Percentiles rank a stretch among this genome's conserved stretches.
Conservation (phyloP, 176 grass and related monocot genomes). For the Triticum urartu region DNA sequence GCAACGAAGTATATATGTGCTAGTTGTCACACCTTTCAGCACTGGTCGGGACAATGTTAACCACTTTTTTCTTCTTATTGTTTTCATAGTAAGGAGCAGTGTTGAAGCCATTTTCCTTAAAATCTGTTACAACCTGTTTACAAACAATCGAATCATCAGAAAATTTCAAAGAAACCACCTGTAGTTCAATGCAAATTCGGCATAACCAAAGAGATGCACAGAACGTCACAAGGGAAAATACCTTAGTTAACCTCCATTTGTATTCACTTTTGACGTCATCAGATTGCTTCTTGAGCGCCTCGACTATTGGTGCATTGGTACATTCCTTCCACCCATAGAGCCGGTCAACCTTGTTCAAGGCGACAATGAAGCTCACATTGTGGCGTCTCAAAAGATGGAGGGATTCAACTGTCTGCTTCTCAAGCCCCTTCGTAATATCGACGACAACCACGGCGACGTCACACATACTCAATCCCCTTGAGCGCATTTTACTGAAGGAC, state of each 20-base stretch:
- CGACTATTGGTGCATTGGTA: conserved; percentile 50
- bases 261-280: conserved; percentile 57
- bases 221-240: conserved; percentile 15
- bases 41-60: conserved; percentile 5
- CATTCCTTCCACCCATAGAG: conserved; percentile 67
- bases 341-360: conserved; percentile 73
- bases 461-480: conserved; percentile 65
- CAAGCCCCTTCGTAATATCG: conserved; percentile 66
- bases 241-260: conserved; percentile 61
- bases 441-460: conserved; percentile 65
- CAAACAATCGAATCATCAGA: not conserved
- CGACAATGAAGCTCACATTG: conserved; percentile 60
- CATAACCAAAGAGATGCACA: not conserved
- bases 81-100: not conserved
- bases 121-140: not conserved
- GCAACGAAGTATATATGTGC: not conserved
- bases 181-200: not conserved
- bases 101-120: conserved; percentile 4
- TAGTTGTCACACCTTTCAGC: not conserved
- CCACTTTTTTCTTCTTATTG: not conserved
- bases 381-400: conserved; percentile 51
- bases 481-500: conserved; percentile 67
- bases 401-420: conserved; percentile 66
- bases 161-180: not conserved
- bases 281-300: conserved; percentile 49